phyloP scores from a whole-genome alignment of 495 filamentous ascomycete genomes.

The Pyrenopolyporus hunteri region DNA sequence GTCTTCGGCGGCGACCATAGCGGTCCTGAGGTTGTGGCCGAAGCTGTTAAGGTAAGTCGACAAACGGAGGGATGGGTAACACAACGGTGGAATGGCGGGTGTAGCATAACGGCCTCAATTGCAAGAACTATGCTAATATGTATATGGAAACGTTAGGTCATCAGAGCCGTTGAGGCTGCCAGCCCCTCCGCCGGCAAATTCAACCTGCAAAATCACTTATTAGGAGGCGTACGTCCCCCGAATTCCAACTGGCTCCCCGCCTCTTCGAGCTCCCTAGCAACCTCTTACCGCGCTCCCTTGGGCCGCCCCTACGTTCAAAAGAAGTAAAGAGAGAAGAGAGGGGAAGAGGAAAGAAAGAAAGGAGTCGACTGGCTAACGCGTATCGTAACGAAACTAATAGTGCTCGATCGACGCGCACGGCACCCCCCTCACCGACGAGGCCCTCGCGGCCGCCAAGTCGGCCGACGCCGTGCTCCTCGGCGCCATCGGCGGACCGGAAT shows the following conservation, averaged over 20 bases:
- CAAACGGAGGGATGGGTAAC: not conserved
- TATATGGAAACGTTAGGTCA: slow-evolving; percentile 56
- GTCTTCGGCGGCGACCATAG: slow-evolving; percentile 91
- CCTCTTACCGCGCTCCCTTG: not conserved
- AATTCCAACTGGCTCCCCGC: not conserved
- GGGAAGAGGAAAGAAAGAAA: not conserved
- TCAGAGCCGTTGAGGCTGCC: slow-evolving; percentile 74
- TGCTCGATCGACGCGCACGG: slow-evolving; percentile 87
- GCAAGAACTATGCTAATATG: slow-evolving; percentile 6
- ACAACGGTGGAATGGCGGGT: not conserved
- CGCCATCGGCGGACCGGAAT: slow-evolving; percentile 97
- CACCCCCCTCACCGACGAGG: slow-evolving; percentile 79
- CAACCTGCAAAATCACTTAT: slow-evolving; percentile 88
- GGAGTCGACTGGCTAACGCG: not conserved
- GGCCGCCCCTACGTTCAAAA: not conserved
- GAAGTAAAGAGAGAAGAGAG: not conserved
- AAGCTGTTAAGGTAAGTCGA: slow-evolving; percentile 79
- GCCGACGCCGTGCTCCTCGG: slow-evolving; percentile 94
- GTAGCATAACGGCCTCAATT: not conserved
- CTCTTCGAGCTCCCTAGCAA: not conserved
- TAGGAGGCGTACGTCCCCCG: slow-evolving; percentile 80
- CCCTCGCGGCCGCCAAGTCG: slow-evolving; percentile 82
- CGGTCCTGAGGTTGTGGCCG: slow-evolving; percentile 83
- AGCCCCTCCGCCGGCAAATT: slow-evolving; percentile 73
- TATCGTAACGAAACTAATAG: slow-evolving; percentile 46